Evolutionary conservation across 352 stramenopile species (phyloP).

Genomic region (Phytophthora pinifolia): DNA sequence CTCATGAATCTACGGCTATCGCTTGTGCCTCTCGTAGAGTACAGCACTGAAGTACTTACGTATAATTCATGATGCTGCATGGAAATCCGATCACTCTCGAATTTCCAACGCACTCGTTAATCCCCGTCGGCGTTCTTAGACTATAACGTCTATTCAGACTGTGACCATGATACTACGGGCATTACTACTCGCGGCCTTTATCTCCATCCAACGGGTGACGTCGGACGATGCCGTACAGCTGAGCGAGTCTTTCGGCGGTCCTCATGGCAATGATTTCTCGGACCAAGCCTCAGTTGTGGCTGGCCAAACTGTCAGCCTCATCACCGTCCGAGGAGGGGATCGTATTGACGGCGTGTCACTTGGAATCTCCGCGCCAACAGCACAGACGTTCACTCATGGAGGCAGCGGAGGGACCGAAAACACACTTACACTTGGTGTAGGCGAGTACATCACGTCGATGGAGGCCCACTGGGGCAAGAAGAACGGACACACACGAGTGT

Average conservation of each 20-base stretch:
- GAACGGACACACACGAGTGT: slow-evolving; percentile 20
- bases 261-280: slow-evolving; percentile 24
- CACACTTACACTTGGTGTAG: slow-evolving; percentile 18
- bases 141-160: neutral
- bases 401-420: slow-evolving; percentile 18
- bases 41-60: too few species aligned
- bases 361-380: slow-evolving; percentile 14
- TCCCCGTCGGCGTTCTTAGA: neutral
- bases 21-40: neutral
- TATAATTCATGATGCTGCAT: neutral
- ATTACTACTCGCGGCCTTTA: neutral
- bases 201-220: neutral
- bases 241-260: slow-evolving; percentile 22
- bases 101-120: slow-evolving; percentile 4
- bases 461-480: slow-evolving; percentile 28
- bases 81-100: slow-evolving; percentile 5
- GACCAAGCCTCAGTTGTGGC: slow-evolving; percentile 19
- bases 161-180: neutral
- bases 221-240: slow-evolving; percentile 19
- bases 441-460: slow-evolving; percentile 26
- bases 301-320: slow-evolving; percentile 14
- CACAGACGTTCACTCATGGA: slow-evolving; percentile 23
- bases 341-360: slow-evolving; percentile 21
- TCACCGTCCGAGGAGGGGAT: slow-evolving; percentile 19
- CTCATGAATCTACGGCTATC: neutral